These are phyloP conservation scores for Aquilaria sinensis DNA, from an alignment of 345 rosid genomes.

Conservation along the genomic window DNA sequence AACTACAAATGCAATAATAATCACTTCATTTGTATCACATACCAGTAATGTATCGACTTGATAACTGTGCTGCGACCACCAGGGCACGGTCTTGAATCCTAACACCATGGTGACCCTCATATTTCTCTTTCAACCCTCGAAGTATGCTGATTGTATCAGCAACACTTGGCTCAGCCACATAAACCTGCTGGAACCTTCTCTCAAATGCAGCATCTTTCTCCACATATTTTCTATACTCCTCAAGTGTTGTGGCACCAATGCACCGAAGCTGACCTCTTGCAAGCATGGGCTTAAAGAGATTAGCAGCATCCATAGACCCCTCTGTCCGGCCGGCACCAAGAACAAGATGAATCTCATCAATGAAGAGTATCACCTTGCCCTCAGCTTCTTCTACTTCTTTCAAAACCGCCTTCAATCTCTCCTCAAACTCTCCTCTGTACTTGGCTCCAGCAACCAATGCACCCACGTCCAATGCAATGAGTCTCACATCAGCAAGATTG, in stretches of 20 bases:
- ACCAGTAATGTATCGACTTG: constrained; percentile 89
- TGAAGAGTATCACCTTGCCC: constrained; percentile 88
- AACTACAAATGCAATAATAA: neutral
- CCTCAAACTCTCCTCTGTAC: constrained; percentile 88
- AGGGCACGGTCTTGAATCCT: constrained; percentile 83
- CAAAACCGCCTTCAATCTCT: constrained; percentile 71
- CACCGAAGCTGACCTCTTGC: constrained; percentile 94
- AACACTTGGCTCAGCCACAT: constrained; percentile 91
- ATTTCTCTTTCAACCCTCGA: constrained; percentile 87
- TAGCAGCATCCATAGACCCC: constrained; percentile 98
- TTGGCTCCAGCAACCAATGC: constrained; percentile 84
- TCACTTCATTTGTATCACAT: constrained; percentile 9
- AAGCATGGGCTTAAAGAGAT: constrained; percentile 90
- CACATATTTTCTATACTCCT: constrained; percentile 92
- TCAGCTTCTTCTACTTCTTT: constrained; percentile 95
- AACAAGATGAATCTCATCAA: constrained; percentile 94
- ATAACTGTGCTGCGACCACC: constrained; percentile 81
- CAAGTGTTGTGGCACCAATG: constrained; percentile 89
- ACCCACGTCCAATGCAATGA: constrained; percentile 87
- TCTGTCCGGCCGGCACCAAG: constrained; percentile 91
- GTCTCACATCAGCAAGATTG: constrained; percentile 78
- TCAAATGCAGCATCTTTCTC: constrained; percentile 98
- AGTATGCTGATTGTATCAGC: constrained; percentile 76
- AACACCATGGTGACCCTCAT: constrained; percentile 96
- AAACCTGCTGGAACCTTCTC: constrained; percentile 89